Conservation (phyloP, 371 early-diverging fungal species). For the Mucor lusitanicus region DNA sequence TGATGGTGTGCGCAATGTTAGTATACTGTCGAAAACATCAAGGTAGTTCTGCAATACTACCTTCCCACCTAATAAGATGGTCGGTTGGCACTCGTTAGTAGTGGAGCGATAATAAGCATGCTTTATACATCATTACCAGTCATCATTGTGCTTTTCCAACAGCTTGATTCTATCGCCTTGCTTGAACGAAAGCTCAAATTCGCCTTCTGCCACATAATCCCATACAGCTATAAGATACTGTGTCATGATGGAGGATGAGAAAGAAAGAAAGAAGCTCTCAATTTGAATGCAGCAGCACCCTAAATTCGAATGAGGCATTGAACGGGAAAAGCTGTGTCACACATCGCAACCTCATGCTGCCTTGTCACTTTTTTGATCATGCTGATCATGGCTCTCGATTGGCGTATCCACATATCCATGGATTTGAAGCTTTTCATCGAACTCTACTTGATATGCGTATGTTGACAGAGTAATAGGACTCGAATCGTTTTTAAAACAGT, state of each 20-base stretch:
- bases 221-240: conserved; percentile 49
- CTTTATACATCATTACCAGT: conserved; percentile 33
- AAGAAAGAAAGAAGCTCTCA: background rate
- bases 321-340: background rate
- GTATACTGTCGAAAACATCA: background rate
- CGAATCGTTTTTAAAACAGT: no score
- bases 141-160: conserved; percentile 51
- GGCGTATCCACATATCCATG: no score
- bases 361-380: no score
- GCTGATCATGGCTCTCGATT: no score
- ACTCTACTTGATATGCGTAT: no score
- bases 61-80: conserved; percentile 55
- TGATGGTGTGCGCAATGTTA: conserved; percentile 5
- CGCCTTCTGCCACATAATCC: conserved; percentile 52
- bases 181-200: conserved; percentile 49
- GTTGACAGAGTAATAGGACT: no score
- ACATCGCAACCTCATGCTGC: no score
- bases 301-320: background rate
- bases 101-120: background rate
- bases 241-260: conserved; percentile 20
- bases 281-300: background rate
- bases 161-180: conserved; percentile 51
- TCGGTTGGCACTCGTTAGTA: no score
- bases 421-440: no score
- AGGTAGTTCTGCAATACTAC: conserved; percentile 8